These are phyloP conservation scores for Pythium folliculosum DNA, from an alignment of 352 stramenopile species.

Conservation along the genomic window DNA sequence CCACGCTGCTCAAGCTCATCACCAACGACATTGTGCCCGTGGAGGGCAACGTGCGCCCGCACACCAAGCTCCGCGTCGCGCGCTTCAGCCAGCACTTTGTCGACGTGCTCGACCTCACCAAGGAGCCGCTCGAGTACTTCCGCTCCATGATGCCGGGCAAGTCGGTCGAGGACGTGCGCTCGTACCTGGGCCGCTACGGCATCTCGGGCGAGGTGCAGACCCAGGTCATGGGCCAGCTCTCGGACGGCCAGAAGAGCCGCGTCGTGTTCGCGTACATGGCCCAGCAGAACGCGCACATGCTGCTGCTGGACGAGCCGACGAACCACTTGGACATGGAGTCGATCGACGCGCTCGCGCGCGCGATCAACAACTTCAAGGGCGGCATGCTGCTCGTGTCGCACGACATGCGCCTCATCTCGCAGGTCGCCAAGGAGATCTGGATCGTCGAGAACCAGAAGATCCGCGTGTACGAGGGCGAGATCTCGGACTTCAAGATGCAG, in stretches of 20 bases:
- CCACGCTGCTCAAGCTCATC: constrained; percentile 98
- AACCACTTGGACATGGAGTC: constrained; percentile 94
- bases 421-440: constrained; percentile 99
- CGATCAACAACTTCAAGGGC: constrained; percentile 97
- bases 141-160: constrained; percentile 92
- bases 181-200: constrained; percentile 96
- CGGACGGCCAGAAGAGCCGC: constrained; percentile 96
- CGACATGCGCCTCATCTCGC: constrained; percentile 98
- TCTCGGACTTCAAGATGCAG: constrained; percentile 98
- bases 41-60: constrained; percentile 93
- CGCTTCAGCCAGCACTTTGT: constrained; percentile 99
- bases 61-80: constrained; percentile 96
- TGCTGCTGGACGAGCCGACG: constrained; percentile 90
- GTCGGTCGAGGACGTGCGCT: constrained; percentile 93
- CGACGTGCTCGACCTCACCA: constrained; percentile 95
- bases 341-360: constrained; percentile 97
- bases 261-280: constrained; percentile 99
- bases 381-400: constrained; percentile 98
- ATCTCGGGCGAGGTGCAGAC: constrained; percentile 96
- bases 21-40: constrained; percentile 93
- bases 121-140: constrained; percentile 97
- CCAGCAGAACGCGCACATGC: constrained; percentile 96
- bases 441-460: constrained; percentile 98
- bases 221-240: constrained; percentile 95
- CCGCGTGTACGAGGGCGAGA: constrained; percentile 96